Evolutionary conservation across 345 rosid species (phyloP).

Genomic region (Aquilaria sinensis): DNA sequence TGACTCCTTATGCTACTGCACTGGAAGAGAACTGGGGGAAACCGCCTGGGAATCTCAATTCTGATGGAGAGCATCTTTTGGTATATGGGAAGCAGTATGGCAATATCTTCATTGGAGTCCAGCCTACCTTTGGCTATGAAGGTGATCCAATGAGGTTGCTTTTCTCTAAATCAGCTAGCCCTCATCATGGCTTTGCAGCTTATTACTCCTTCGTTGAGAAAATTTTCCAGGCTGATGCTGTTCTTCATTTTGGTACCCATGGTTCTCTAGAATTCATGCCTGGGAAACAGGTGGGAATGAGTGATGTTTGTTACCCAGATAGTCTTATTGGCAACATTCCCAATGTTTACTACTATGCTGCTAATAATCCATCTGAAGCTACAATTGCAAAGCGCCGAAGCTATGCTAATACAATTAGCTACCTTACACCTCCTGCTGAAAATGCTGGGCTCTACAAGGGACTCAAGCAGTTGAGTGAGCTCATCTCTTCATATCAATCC

Average conservation of each 20-base stretch:
- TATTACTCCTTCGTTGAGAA: constrained; percentile 94
- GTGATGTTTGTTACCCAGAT: constrained; percentile 90
- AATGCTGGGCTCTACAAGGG: constrained; percentile 99
- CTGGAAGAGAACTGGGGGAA: constrained; percentile 99
- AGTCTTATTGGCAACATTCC: constrained; percentile 98
- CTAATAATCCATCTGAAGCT: constrained; percentile 97
- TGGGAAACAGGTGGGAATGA: constrained; percentile 99
- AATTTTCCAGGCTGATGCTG: constrained; percentile 92
- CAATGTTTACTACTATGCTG: constrained; percentile 92
- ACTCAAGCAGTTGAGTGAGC: constrained; percentile 93
- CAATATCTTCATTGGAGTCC: constrained; percentile 93
- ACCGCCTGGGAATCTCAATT: constrained; percentile 90
- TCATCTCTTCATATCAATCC: constrained; percentile 93
- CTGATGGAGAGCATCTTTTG: constrained; percentile 91
- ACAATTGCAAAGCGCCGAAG: constrained; percentile 97
- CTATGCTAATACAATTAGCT: constrained; percentile 95
- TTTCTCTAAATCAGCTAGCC: constrained; percentile 97
- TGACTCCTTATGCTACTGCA: constrained; percentile 79
- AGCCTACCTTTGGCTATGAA: constrained; percentile 98
- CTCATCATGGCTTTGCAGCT: constrained; percentile 98
- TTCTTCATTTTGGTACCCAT: constrained; percentile 98
- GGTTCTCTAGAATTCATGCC: constrained; percentile 99
- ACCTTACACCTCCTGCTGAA: constrained; percentile 98
- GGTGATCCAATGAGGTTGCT: constrained; percentile 98
- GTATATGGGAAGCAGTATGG: constrained; percentile 92